phyloP scores from a whole-genome alignment of 768 basidiomycete genomes.

The Xerocomellus dryophilus region DNA sequence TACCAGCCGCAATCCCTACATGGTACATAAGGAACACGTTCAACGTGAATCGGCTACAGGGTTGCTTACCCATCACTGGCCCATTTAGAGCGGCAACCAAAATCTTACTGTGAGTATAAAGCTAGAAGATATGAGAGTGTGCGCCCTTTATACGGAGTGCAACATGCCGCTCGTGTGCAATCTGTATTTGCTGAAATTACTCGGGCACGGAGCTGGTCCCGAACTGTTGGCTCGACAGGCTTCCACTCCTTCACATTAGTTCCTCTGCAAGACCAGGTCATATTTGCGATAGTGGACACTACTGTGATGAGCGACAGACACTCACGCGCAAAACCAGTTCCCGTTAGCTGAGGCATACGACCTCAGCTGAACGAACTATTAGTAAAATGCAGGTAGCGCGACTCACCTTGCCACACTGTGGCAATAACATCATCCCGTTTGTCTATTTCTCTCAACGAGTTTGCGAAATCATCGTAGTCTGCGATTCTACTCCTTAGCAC shows the following conservation, averaged over 20 bases:
- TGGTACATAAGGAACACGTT: conserved; percentile 1
- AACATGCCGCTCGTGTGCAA: conserved; percentile 59
- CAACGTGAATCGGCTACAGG: background rate
- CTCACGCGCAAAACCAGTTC: conserved; percentile 73
- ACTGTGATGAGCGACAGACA: background rate
- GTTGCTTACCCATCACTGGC: conserved; percentile 61
- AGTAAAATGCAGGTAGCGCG: background rate
- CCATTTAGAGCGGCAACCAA: conserved; percentile 72
- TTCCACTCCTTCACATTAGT: conserved; percentile 46
- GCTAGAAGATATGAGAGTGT: conserved; percentile 32
- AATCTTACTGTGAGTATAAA: conserved; percentile 68
- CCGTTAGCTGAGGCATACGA: conserved; percentile 47
- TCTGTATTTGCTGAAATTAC: conserved; percentile 56
- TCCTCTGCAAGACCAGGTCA: conserved; percentile 40
- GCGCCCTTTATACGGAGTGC: background rate
- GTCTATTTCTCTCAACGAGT: conserved; percentile 56
- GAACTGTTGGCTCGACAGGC: conserved; percentile 30
- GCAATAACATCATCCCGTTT: conserved; percentile 57
- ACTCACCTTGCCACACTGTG: conserved; percentile 64
- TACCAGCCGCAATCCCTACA: conserved; percentile 66
- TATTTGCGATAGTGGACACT: background rate
- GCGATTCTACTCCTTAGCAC: background rate
- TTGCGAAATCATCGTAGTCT: conserved; percentile 66
- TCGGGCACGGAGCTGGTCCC: conserved; percentile 44
- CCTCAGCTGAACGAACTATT: background rate